A percentile compares a stretch with the other conserved stretches of the same genome.
phyloP scores from a whole-genome alignment of 225 moss, liverwort and hornwort species.

The Antitrichia curtipendula region DNA sequence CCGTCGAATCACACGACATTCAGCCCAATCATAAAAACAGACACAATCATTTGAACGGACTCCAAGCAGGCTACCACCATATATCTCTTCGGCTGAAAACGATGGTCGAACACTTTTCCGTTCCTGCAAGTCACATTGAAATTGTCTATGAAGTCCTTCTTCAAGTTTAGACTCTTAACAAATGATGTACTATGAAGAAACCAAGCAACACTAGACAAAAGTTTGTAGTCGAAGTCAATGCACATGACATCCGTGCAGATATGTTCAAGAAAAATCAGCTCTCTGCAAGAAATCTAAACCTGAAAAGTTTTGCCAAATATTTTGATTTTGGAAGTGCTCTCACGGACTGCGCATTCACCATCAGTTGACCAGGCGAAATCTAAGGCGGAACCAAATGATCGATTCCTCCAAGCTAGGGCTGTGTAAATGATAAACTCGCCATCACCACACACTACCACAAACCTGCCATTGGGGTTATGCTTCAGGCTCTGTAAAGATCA shows the following conservation, averaged over 20 bases:
- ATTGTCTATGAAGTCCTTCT: neutral
- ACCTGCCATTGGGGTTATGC: constrained; percentile 96
- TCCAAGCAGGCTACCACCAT: constrained; percentile 79
- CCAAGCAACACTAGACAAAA: neutral
- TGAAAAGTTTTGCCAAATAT: constrained; percentile 84
- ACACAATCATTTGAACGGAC: constrained; percentile 83
- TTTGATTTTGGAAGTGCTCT: constrained; percentile 96
- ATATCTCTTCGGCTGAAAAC: constrained; percentile 87
- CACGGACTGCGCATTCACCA: constrained; percentile 92
- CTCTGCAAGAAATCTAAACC: constrained; percentile 19
- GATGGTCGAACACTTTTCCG: constrained; percentile 74
- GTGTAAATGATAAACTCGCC: constrained; percentile 96
- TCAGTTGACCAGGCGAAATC: constrained; percentile 92
- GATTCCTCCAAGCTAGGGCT: constrained; percentile 97
- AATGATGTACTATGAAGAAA: neutral
- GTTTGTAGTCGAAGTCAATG: neutral
- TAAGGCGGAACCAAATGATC: constrained; percentile 88
- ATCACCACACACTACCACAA: constrained; percentile 93
- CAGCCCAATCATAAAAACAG: constrained; percentile 97
- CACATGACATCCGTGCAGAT: neutral
- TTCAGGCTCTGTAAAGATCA: constrained; percentile 71
- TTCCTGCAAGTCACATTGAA: constrained; percentile 44
- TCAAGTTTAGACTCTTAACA: neutral
- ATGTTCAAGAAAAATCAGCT: neutral
- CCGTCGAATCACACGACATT: constrained; percentile 82